Conservation (phyloP, 2,329 filamentous ascomycete species). For the Monosporascus ibericus region DNA sequence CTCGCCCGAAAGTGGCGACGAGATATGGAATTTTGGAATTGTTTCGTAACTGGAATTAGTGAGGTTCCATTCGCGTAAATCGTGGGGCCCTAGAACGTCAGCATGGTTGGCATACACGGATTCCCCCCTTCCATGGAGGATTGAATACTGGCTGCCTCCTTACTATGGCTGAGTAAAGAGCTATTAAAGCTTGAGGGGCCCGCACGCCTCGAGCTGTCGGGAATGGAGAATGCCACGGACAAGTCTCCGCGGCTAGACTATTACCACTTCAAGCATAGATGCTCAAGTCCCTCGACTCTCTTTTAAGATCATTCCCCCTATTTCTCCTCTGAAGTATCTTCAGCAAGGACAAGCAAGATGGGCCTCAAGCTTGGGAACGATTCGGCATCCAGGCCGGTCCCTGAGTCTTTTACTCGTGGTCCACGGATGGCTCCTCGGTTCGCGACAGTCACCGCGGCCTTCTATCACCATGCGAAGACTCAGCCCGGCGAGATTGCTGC, state of each 20-base stretch:
- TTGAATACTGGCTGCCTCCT: too few relatives aligned
- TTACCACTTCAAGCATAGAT: background rate
- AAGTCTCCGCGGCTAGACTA: background rate
- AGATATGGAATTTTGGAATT: background rate
- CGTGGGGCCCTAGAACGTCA: background rate
- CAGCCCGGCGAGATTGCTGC: constrained; percentile 6
- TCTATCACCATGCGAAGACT: constrained; percentile 9
- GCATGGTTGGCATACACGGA: background rate
- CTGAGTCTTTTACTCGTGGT: constrained; percentile 3
- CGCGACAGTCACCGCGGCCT: constrained; percentile 8
- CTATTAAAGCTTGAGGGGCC: background rate
- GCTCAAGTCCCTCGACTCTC: background rate
- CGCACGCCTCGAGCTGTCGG: background rate
- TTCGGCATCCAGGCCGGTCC: background rate
- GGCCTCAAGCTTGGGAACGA: background rate
- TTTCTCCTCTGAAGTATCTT: background rate
- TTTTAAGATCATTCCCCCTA: background rate
- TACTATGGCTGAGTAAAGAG: background rate
- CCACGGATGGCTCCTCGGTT: background rate
- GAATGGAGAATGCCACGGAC: background rate
- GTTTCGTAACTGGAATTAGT: background rate
- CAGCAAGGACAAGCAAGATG: background rate
- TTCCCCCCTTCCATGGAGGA: too few relatives aligned
- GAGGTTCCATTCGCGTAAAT: background rate
- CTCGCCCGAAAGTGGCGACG: background rate